A percentile compares a stretch with the other conserved stretches of the same genome.
phyloP scores from a whole-genome alignment of 2,329 filamentous ascomycete species.

The Penicillium sp. region DNA sequence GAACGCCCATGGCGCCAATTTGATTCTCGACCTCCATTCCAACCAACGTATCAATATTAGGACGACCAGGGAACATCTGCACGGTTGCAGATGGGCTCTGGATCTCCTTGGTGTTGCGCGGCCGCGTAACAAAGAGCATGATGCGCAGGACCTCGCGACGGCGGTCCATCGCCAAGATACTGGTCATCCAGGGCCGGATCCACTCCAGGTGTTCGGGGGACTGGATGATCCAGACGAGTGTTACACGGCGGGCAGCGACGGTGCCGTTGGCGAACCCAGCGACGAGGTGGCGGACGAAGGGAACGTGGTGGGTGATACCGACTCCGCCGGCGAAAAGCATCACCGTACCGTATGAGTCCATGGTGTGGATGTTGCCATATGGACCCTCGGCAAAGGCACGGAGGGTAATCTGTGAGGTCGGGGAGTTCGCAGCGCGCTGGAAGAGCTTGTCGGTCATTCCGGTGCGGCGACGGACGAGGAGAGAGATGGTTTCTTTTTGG shows the following conservation, averaged over 20 bases:
- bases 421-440: conserved; percentile 53
- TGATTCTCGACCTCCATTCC: conserved; percentile 72
- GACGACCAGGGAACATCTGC: no score
- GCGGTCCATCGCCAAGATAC: conserved; percentile 67
- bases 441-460: conserved; percentile 80
- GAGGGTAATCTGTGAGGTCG: conserved; percentile 51
- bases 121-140: conserved; percentile 81
- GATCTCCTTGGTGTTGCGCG: conserved; percentile 73
- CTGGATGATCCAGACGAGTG: conserved; percentile 86
- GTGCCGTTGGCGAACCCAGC: conserved; percentile 60
- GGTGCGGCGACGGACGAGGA: conserved; percentile 77
- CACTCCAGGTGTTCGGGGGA: conserved; percentile 83
- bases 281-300: conserved; percentile 71
- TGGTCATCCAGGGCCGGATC: conserved; percentile 80
- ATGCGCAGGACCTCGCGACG: conserved; percentile 76
- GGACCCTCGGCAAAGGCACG: conserved; percentile 78
- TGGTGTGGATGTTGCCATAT: conserved; percentile 71
- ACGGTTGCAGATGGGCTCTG: conserved; percentile 73
- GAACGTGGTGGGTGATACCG: conserved; percentile 89
- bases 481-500: conserved; percentile 57
- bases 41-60: conserved; percentile 70
- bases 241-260: conserved; percentile 70
- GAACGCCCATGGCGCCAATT: conserved; percentile 79
- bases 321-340: conserved; percentile 87
- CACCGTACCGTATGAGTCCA: conserved; percentile 85